Base-by-base conservation (phyloP, 331 rosid species). In the Acacia pycnantha region DNA sequence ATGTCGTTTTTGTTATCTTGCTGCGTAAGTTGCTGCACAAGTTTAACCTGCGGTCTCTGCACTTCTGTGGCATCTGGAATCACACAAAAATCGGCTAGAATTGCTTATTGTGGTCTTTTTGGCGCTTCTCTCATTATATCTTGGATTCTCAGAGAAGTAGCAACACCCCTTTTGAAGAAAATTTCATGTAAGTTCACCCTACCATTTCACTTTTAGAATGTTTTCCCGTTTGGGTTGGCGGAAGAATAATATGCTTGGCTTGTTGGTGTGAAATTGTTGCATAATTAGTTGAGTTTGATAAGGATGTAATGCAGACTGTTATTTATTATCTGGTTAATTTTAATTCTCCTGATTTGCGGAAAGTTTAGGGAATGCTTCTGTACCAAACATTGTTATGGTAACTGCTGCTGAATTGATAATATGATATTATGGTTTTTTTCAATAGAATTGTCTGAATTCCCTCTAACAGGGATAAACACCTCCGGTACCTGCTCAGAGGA, bases 141-240 rank as follows among this genome's bases (percentile, higher is more conserved):
- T 9, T 96, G 99, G 99, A 81, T 96, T 83, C 88, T 96, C 79
- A 88, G 99, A 79, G 97, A 96, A 88, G 85, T 94, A 76, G 99
- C 82, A 11, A 90, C 95, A 82, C 97, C 99, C 87, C 85, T 96
- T 12, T 69, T 94, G 90, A 88, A 90, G 95, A 90, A 96, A 80
- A 72, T 96, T 70, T 93, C 99, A 41, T 96, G 99, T 96, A 85
- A 88, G 88, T 86, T 76, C 31, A 2, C 21, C 46, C 46, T 76
- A 80, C 69, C 31, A 80, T 77, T 24, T 46, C 46, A 21, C 33
- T 84, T 83, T 87, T 8, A 0, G 67, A 11, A 24, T 71, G 53
- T 68, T 78, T 81, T 47, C 53, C 48, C 81, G n/a, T 70, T 66
- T 73, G 82, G 74, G 81, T 78, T 15, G 75, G 80, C 78, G 31